Evolutionary conservation across 768 basidiomycete species (phyloP).

Genomic region (Chalciporus chontae): DNA sequence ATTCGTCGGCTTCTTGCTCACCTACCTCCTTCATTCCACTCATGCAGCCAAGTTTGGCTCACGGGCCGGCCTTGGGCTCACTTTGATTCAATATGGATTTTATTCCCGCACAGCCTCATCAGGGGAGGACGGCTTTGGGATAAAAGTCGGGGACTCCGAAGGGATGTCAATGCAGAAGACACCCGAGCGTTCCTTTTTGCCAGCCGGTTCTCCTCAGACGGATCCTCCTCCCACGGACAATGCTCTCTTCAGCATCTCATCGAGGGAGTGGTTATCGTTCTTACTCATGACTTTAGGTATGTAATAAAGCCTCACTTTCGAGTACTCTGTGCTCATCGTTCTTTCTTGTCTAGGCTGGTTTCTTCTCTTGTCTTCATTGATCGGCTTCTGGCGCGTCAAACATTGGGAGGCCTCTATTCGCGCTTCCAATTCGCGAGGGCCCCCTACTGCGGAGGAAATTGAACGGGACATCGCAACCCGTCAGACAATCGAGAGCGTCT

Average conservation of each 20-base stretch:
- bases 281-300: conserved; percentile 84
- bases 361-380: conserved; percentile 76
- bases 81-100: conserved; percentile 90
- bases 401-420: conserved; percentile 78
- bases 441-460: conserved; percentile 37
- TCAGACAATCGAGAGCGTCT: conserved; percentile 48
- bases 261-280: conserved; percentile 89
- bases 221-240: conserved; percentile 17
- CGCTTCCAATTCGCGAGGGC: conserved; percentile 29
- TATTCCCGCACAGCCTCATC: conserved; percentile 59
- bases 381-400: conserved; percentile 82
- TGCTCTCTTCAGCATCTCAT: conserved; percentile 37
- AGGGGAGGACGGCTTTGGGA: conserved; percentile 30
- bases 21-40: conserved; percentile 86
- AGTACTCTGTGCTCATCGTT: not conserved
- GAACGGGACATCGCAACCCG: conserved; percentile 51
- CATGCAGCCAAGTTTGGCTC: conserved; percentile 94
- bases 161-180: conserved; percentile 14
- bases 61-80: conserved; percentile 92
- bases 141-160: conserved; percentile 14
- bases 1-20: conserved; percentile 89
- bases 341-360: conserved; percentile 69
- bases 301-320: conserved; percentile 9
- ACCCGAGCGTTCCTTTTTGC: conserved; percentile 20
- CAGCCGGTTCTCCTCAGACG: conserved; percentile 23